phyloP scores from a whole-genome alignment of 805 yeast genomes.

The Candida hungchunana region DNA sequence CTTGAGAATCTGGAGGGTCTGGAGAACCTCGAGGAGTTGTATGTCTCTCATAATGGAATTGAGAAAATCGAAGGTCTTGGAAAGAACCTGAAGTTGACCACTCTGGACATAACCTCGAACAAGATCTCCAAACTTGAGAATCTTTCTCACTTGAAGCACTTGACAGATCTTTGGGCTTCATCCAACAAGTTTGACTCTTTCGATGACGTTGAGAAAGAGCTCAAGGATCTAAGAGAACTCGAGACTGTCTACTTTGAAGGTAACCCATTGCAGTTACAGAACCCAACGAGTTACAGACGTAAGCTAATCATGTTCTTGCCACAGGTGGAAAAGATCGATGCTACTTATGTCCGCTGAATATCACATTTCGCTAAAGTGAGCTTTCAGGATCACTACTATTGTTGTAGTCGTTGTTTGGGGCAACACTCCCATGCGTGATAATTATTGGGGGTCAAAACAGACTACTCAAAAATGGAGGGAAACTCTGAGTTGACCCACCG shows the following conservation, averaged over 20 bases:
- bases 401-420: too few relatives aligned
- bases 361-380: too few relatives aligned
- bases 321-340: constrained; percentile 80
- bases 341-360: constrained; percentile 54
- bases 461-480: too few relatives aligned
- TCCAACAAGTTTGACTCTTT: constrained; percentile 66
- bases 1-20: constrained; percentile 78
- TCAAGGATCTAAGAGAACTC: constrained; percentile 56
- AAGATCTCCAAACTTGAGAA: constrained; percentile 57
- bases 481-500: too few relatives aligned
- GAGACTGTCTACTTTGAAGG: constrained; percentile 94
- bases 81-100: constrained; percentile 57
- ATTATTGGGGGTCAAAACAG: too few relatives aligned
- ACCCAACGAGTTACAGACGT: constrained; percentile 80
- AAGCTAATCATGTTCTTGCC: constrained; percentile 71
- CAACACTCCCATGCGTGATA: too few relatives aligned
- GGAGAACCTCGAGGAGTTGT: constrained; percentile 74
- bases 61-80: constrained; percentile 74
- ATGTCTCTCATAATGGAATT: constrained; percentile 82
- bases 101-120: constrained; percentile 81
- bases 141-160: constrained; percentile 55
- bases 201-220: constrained; percentile 61
- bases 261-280: constrained; percentile 74
- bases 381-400: too few relatives aligned
- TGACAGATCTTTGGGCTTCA: constrained; percentile 95